Evolutionary conservation across 441 rosid genomes (phyloP).

Genomic region (Aleurites moluccanus): DNA sequence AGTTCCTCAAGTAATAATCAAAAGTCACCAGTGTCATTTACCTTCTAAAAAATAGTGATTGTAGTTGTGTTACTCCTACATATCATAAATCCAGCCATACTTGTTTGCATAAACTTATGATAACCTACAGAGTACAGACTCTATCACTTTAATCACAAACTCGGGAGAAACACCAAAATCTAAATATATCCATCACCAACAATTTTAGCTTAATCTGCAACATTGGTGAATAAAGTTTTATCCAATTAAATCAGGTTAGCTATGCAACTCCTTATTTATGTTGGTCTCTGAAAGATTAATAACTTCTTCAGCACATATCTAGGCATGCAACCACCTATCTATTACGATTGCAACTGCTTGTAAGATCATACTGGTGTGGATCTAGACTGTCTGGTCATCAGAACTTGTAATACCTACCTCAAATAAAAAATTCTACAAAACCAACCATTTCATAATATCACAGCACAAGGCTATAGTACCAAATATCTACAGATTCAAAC

Average conservation of each 20-base stretch:
- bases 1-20: not conserved
- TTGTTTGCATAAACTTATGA: not conserved
- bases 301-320: not conserved
- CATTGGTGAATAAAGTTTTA: not conserved
- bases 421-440: not conserved
- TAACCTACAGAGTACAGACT: not conserved
- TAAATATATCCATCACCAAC: not conserved
- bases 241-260: slow-evolving; percentile 4
- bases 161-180: not conserved
- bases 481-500: not conserved
- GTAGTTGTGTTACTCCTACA: too few species aligned
- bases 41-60: not conserved
- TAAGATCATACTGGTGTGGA: not conserved
- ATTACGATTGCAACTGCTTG: not conserved
- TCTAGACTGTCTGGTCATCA: not conserved
- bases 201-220: not conserved
- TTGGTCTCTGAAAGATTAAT: not conserved
- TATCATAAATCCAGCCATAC: not conserved
- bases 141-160: not conserved
- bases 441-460: not conserved
- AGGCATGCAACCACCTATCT: not conserved
- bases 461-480: too few species aligned
- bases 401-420: not conserved
- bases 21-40: not conserved
- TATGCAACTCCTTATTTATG: not conserved